These are phyloP conservation scores for Lipomyces yamanashiensis DNA, from an alignment of 805 yeast species.

Conservation along the genomic window DNA sequence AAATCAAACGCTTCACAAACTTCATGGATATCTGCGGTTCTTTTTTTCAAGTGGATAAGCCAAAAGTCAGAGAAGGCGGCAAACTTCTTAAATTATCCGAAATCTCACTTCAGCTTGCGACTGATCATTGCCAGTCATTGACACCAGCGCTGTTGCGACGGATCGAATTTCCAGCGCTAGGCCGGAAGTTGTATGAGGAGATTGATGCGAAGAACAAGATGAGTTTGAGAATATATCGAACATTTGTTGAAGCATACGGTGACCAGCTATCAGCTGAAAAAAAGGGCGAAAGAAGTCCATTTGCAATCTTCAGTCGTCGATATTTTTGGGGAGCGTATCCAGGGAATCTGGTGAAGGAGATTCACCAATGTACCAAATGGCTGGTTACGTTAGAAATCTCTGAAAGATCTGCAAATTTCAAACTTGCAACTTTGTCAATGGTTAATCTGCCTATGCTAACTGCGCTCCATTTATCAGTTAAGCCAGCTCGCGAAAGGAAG, in stretches of 20 bases:
- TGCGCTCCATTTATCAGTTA: slow-evolving; percentile 6
- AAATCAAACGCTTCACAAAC: neutral
- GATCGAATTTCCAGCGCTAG: slow-evolving; percentile 5
- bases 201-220: neutral
- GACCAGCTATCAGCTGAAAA: neutral
- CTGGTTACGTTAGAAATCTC: slow-evolving; percentile 8
- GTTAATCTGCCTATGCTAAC: slow-evolving; percentile 7
- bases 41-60: neutral
- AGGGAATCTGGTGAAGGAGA: neutral
- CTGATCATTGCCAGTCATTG: neutral
- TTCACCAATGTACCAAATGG: neutral
- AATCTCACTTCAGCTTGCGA: neutral
- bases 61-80: neutral
- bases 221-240: neutral
- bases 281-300: neutral
- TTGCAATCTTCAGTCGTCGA: neutral
- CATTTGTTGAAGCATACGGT: slow-evolving; percentile 10
- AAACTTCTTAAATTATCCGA: neutral
- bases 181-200: neutral
- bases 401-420: neutral
- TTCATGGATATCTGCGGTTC: neutral
- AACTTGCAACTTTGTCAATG: neutral
- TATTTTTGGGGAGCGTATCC: neutral
- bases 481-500: neutral
- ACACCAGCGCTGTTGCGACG: neutral